These are phyloP conservation scores for Talaromyces sp. DNA, from an alignment of 2,329 filamentous ascomycete genomes.

Conservation along the genomic window DNA sequence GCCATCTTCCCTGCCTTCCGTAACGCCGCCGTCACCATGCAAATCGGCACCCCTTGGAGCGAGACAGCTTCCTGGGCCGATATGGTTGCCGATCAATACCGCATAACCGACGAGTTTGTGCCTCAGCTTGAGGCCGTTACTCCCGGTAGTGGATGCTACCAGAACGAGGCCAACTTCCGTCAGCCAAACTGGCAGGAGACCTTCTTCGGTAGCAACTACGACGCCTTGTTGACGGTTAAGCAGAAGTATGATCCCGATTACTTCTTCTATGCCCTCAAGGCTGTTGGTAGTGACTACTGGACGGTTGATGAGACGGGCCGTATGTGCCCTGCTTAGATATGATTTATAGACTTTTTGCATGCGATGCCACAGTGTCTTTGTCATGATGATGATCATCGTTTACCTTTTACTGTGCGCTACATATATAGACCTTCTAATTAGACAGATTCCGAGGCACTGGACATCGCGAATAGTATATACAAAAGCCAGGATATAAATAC, in stretches of 20 bases:
- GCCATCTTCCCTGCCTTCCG: constrained; percentile 42
- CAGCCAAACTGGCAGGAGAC: constrained; percentile 23
- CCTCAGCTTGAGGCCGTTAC: constrained; percentile 13
- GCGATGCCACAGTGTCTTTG: neutral
- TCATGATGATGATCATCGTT: neutral
- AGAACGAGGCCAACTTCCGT: constrained; percentile 21
- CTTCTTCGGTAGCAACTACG: constrained; percentile 26
- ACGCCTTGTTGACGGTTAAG: constrained; percentile 25
- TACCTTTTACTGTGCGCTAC: neutral
- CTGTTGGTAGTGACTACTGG: constrained; percentile 11
- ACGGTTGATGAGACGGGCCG: neutral
- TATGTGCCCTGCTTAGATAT: constrained; percentile 1
- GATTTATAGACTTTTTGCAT: neutral
- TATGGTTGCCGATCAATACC: constrained; percentile 1
- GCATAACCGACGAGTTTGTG: constrained; percentile 1
- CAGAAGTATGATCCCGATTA: constrained; percentile 25
- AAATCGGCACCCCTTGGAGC: constrained; percentile 38
- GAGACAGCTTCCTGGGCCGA: constrained; percentile 35
- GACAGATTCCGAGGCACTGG: neutral
- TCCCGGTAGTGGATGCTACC: constrained; percentile 18
- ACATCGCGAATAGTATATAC: neutral
- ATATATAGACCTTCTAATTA: neutral
- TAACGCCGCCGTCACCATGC: constrained; percentile 32
- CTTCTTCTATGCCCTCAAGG: constrained; percentile 12
- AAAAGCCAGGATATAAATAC: neutral